A percentile compares a stretch with the other conserved stretches of the same genome.
Evolutionary conservation across 2,329 filamentous ascomycete species (phyloP).

Genomic region (Colletotrichum coccodes): DNA sequence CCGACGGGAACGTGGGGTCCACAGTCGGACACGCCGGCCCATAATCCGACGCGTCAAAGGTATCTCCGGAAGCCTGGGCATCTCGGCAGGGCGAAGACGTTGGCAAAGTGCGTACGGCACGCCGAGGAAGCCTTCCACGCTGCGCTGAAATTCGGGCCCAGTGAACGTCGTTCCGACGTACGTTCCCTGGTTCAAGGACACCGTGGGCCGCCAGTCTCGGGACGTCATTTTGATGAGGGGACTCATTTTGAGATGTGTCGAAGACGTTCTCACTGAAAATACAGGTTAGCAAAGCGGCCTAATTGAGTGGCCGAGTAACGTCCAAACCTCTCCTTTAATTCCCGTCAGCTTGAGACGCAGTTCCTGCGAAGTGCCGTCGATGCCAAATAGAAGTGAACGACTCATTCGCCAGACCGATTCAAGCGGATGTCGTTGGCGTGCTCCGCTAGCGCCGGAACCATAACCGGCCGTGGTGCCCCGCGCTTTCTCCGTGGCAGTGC

Average conservation of each 20-base stretch:
- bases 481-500: constrained; percentile 3
- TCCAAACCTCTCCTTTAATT: not conserved
- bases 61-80: constrained; percentile 38
- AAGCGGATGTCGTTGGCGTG: constrained; percentile 21
- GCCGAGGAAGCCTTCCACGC: constrained; percentile 59
- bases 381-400: not conserved
- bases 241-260: not conserved
- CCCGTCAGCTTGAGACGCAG: not conserved
- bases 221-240: not conserved
- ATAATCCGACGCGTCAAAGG: constrained; percentile 46
- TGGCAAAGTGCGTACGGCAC: constrained; percentile 59
- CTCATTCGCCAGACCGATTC: not conserved
- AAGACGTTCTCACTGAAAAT: not conserved
- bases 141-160: constrained; percentile 46
- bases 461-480: constrained; percentile 16
- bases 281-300: not conserved
- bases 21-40: constrained; percentile 51
- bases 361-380: not conserved
- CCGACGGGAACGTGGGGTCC: constrained; percentile 41
- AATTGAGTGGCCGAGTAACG: not conserved
- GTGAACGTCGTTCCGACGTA: constrained; percentile 50
- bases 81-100: constrained; percentile 56
- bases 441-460: constrained; percentile 20
- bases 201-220: constrained; percentile 7
- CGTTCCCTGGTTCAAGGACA: constrained; percentile 48